phyloP scores from a whole-genome alignment of 306 rosid species.

The Cyamopsis tetragonoloba region DNA sequence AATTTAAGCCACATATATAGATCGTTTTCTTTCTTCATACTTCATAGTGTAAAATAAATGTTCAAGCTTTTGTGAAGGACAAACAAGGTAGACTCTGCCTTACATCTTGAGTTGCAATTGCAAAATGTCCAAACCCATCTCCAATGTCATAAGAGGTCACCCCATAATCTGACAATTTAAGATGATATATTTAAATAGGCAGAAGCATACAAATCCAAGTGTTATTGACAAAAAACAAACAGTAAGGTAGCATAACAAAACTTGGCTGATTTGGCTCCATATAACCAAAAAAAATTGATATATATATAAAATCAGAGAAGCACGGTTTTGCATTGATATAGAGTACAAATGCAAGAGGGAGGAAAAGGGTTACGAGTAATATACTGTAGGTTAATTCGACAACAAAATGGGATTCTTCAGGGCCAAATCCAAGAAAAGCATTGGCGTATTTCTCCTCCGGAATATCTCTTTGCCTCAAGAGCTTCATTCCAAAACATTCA shows the following conservation, averaged over 20 bases:
- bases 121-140: constrained; percentile 88
- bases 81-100: constrained; percentile 30
- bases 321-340: too few relatives aligned
- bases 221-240: background rate
- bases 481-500: constrained; percentile 73
- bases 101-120: constrained; percentile 76
- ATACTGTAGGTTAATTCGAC: constrained; percentile 85
- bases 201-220: background rate
- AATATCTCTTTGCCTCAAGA: constrained; percentile 70
- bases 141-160: constrained; percentile 82
- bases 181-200: background rate
- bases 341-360: background rate
- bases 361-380: constrained; percentile 19
- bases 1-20: constrained; percentile 7
- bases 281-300: too few relatives aligned
- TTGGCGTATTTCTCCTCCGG: constrained; percentile 87
- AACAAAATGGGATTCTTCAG: constrained; percentile 63
- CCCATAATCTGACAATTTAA: constrained; percentile 70
- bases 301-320: too few relatives aligned
- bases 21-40: too few relatives aligned
- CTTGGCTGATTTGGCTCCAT: too few relatives aligned
- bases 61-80: background rate
- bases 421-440: constrained; percentile 88
- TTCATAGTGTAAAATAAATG: background rate
- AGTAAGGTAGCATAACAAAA: too few relatives aligned